Percentiles rank a stretch among this genome's conserved stretches.
These are phyloP conservation scores for Geotrichum bryndzae DNA, from an alignment of 1,139 yeast species.

Conservation along the genomic window DNA sequence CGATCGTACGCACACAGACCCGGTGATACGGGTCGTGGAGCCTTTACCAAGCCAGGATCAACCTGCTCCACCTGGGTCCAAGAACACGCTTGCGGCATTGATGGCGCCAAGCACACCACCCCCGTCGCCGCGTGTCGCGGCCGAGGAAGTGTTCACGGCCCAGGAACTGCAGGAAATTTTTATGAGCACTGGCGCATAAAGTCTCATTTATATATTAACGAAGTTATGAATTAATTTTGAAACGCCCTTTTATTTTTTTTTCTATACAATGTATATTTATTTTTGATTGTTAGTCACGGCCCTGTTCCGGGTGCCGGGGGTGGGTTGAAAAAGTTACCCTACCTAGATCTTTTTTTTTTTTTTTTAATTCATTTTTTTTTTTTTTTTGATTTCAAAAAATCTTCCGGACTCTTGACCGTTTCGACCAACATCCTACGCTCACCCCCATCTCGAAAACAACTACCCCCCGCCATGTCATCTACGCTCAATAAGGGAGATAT, in stretches of 20 bases:
- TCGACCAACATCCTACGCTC: background rate
- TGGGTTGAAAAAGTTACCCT: background rate
- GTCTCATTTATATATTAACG: background rate
- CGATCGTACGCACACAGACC: background rate
- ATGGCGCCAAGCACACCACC: background rate
- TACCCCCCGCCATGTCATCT: conserved; percentile 2
- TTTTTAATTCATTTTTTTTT: background rate
- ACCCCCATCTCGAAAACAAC: background rate
- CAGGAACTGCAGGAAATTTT: background rate
- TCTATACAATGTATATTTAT: background rate
- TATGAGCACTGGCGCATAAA: background rate
- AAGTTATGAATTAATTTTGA: background rate
- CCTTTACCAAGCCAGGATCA: background rate
- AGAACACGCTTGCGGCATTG: background rate
- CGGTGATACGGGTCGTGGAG: background rate
- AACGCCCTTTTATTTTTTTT: background rate
- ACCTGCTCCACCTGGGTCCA: background rate
- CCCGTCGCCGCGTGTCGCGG: background rate
- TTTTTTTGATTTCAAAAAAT: background rate
- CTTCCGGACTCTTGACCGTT: background rate
- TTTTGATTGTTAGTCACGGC: no score
- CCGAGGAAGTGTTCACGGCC: background rate
- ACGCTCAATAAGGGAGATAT: conserved; percentile 11
- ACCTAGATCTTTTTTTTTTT: background rate
- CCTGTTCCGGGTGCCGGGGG: no score